Base-by-base conservation (phyloP, 441 rosid genomes). In the Gossypium trilobum region DNA sequence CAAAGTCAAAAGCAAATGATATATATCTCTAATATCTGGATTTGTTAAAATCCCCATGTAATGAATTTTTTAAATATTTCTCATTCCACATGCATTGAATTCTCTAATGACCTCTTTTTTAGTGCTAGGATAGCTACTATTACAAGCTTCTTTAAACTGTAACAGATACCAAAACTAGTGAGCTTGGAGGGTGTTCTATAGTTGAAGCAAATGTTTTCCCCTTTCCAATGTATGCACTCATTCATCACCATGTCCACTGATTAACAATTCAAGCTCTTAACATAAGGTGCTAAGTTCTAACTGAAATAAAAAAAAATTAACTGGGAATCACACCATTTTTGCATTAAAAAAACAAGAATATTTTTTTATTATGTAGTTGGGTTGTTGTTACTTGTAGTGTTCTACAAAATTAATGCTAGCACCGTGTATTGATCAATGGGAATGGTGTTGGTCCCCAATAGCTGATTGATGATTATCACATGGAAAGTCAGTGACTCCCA, bases 1-100 rank as follows among this genome's bases (percentile, higher is more conserved):
- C 71, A 51, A 68, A 27, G 46, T 36, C 72, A 68, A 51, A 68
- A 51, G 16, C 46, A 68, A 67, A 50, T 67, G 44, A 50, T 14
- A 67, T 17, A 19, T 16, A 5, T 5, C 36, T 31, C 36, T 31
- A 31, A 11, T 62, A 2, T 16, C 22, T 44, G n/a, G n/a, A 46
- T 46, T 46, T 66, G 14, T 17, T 2, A 66, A 48, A 51, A 44
- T 44, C n/a, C 31, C 57, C 56, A 23, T 66, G 22, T 50, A 23
- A n/a, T 13, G 19, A 2, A n/a, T 0, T 25, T 66, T 22, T 25
- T 19, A 48, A 48, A 23, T 7, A 2, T n/a, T 50, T 67, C 42
- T 4, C 58, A 67, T 27, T 50, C 44, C 71, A 67, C 25, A 25
- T 27, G 71, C 17, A 50, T 14, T 25, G 16, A 50, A 67, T 50